Conservation (phyloP, 2,329 filamentous ascomycete species). For the Sphaerostilbella broomeana region DNA sequence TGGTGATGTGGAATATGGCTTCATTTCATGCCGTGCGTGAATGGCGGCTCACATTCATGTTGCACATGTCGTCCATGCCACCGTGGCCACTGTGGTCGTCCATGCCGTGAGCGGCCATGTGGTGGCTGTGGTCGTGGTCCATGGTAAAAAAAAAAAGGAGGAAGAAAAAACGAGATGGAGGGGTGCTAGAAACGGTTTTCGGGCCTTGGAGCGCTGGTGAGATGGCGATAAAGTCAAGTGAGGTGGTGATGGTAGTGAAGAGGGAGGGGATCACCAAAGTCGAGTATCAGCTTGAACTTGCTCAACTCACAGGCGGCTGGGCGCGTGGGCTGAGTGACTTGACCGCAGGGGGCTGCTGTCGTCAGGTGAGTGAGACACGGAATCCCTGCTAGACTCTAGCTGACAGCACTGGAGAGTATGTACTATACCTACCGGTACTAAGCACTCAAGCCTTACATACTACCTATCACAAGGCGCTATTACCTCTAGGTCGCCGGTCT, state of each 20-base stretch:
- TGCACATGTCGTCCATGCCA: conserved; percentile 64
- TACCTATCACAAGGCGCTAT: no score
- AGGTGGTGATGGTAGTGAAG: background rate
- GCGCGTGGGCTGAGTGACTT: background rate
- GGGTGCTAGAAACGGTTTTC: background rate
- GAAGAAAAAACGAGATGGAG: background rate
- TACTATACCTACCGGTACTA: no score
- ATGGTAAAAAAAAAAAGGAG: background rate
- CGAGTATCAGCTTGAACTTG: background rate
- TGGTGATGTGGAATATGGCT: no score
- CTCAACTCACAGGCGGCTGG: background rate
- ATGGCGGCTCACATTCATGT: conserved; percentile 65
- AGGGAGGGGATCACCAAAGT: background rate
- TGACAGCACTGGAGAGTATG: no score
- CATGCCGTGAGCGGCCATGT: conserved; percentile 35
- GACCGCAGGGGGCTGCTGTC: no score
- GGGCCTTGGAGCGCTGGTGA: background rate
- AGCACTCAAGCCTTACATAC: no score
- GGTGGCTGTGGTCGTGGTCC: conserved; percentile 31
- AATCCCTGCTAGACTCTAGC: no score
- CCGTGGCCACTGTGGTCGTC: conserved; percentile 38
- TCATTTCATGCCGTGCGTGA: no score
- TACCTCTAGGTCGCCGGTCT: no score
- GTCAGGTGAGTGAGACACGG: no score
- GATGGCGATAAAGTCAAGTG: no score